phyloP scores from a whole-genome alignment of 305 asterid species.

The Solanum chacoense region DNA sequence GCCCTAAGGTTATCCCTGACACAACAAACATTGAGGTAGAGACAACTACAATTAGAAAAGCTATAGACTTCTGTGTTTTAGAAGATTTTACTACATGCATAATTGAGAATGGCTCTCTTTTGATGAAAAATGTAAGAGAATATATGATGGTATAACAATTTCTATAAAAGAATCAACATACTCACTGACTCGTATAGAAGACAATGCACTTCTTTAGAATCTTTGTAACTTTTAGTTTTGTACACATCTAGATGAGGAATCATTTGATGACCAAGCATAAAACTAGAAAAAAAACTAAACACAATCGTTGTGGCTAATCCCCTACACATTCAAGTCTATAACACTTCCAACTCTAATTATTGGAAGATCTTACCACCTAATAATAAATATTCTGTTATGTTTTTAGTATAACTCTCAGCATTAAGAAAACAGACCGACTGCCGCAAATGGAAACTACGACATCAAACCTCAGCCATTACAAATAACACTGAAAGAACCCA shows the following conservation, averaged over 20 bases:
- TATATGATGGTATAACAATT: not conserved
- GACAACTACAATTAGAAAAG: too few species aligned
- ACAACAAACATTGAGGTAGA: too few species aligned
- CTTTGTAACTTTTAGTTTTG: not conserved
- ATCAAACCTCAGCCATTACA: not conserved
- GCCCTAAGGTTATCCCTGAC: too few species aligned
- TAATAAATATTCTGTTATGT: not conserved
- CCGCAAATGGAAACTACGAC: not conserved
- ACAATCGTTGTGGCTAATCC: not conserved
- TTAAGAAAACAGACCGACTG: not conserved
- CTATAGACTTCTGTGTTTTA: too few species aligned
- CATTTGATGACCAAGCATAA: not conserved
- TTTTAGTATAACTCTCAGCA: not conserved
- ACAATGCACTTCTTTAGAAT: not conserved
- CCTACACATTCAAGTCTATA: not conserved
- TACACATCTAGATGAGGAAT: not conserved
- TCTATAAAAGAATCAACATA: not conserved
- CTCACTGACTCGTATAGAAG: not conserved
- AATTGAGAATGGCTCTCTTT: too few species aligned
- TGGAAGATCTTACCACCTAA: not conserved
- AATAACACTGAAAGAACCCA: not conserved
- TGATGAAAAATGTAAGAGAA: too few species aligned
- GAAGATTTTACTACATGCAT: too few species aligned
- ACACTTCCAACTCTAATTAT: not conserved
- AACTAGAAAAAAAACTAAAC: not conserved